A percentile compares a stretch with the other conserved stretches of the same genome.
Conservation (phyloP, 1,284 basidiomycete genomes). For the Sporisorium graminicola region DNA sequence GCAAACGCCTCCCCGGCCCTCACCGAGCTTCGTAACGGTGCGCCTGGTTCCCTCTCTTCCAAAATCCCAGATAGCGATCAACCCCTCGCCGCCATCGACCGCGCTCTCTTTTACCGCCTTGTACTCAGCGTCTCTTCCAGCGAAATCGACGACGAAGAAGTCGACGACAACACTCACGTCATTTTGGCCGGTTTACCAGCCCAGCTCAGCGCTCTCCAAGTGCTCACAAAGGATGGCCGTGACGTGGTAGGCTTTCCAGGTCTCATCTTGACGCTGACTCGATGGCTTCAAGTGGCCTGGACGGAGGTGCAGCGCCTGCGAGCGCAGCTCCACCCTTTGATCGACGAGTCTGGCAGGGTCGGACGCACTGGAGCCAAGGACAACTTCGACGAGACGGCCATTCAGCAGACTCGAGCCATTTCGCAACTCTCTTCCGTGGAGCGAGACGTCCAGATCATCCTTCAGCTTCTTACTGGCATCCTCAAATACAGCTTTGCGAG, state of each 20-base stretch:
- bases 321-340: slow-evolving; percentile 24
- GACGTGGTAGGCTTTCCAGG: slow-evolving; percentile 63
- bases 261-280: slow-evolving; percentile 52
- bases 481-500: slow-evolving; percentile 66
- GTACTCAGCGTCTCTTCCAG: slow-evolving; percentile 51
- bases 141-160: slow-evolving; percentile 41
- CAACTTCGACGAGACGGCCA: slow-evolving; percentile 11
- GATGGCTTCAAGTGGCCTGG: slow-evolving; percentile 59
- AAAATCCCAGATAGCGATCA: slow-evolving; percentile 57
- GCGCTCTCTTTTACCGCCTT: slow-evolving; percentile 60
- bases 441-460: slow-evolving; percentile 49
- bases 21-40: slow-evolving; percentile 56
- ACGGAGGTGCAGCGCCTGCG: slow-evolving; percentile 57
- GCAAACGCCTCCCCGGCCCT: slow-evolving; percentile 49
- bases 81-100: slow-evolving; percentile 59
- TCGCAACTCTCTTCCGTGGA: slow-evolving; percentile 50
- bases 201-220: slow-evolving; percentile 61
- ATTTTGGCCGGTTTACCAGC: slow-evolving; percentile 43
- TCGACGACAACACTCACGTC: slow-evolving; percentile 30
- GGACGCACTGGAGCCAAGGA: slow-evolving; percentile 16
- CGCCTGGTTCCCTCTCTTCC: slow-evolving; percentile 60
- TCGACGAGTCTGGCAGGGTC: slow-evolving; percentile 20
- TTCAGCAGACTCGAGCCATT: slow-evolving; percentile 20
- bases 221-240: slow-evolving; percentile 63
- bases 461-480: slow-evolving; percentile 60